Evolutionary conservation across 1,284 basidiomycete genomes (phyloP), one percentile per base, ranked within the genome.

Genomic region (Stereum hirsutum): DNA sequence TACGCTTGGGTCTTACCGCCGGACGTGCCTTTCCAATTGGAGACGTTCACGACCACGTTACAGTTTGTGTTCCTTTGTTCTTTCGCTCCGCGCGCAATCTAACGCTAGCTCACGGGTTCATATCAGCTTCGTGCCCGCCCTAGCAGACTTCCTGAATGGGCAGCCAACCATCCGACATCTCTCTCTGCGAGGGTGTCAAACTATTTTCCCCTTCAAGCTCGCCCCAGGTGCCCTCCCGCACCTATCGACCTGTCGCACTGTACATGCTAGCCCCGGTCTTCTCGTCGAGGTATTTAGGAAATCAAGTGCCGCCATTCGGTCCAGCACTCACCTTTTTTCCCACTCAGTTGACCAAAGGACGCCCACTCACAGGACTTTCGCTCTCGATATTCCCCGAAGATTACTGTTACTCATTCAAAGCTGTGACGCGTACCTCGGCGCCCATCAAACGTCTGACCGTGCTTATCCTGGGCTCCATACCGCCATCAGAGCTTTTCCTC

Each of bases 291-390:
- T 49, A 26, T 10, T 19, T 6, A 20, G 6, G 10, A 6, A 37
- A 14, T 37, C 35, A 6, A 7, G 35, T 12, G 14, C 17, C 8
- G 20, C 34, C 14, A n/a, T n/a, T 21, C 34, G 2, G 17, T 19
- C 15, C 34, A 15, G 7, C 34, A 4, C 15, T 20, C n/a, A n/a
- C 14, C 20, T 17, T 15, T 12, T 24, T 14, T 24, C 24, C 21
- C n/a, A 14, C 60, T 7, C 57, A 65, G 32, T 64, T 81, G 31
- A 58, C 79, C 11, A 53, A 57, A 12, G 71, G 64, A 5, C 60
- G 78, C 3, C 75, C 77, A 0, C 55, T 81, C 11, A 62, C 69
- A 42, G 59, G 61, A 27, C 72, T 73, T 5, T 75, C 75, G 2
- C 62, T 79, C 42, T 74, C 77, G 10, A 58, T 81, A 17, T 72